phyloP scores from a whole-genome alignment of 192 early-diverging fungal species.

The Podila minutissima region DNA sequence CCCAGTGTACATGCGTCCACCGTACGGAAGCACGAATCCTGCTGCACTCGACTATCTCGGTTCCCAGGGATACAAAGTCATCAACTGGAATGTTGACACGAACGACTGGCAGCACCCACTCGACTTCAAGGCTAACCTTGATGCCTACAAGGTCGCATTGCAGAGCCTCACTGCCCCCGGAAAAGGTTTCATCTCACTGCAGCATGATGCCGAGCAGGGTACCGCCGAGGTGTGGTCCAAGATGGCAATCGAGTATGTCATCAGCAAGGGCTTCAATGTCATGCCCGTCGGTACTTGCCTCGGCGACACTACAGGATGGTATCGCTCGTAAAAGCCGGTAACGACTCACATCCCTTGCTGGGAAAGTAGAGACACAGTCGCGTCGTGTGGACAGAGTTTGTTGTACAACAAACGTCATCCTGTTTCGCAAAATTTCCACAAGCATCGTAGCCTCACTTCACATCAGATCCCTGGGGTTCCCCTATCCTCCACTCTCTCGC shows the following conservation, averaged over 20 bases:
- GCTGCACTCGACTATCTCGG: constrained; percentile 11
- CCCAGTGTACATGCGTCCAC: constrained; percentile 57
- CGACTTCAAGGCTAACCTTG: neutral
- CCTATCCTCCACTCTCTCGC: neutral
- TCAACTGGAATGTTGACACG: constrained; percentile 51
- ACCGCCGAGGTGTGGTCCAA: constrained; percentile 47
- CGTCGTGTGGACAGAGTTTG: neutral
- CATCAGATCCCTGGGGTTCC: neutral
- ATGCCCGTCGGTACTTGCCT: constrained; percentile 54
- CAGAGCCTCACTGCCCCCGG: constrained; percentile 1
- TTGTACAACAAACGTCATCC: neutral
- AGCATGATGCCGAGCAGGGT: constrained; percentile 46
- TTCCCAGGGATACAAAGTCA: constrained; percentile 27
- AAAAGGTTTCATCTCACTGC: constrained; percentile 16
- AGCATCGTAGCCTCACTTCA: neutral
- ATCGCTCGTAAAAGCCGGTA: neutral
- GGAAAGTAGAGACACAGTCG: neutral
- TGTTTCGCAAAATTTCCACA: too few species aligned
- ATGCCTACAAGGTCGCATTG: neutral
- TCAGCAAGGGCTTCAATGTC: constrained; percentile 42
- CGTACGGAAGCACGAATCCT: constrained; percentile 24
- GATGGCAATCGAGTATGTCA: constrained; percentile 48
- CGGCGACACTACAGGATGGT: constrained; percentile 2
- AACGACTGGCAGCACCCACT: constrained; percentile 25
- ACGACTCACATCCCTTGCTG: neutral